phyloP scores from a whole-genome alignment of 108 stramenopile genomes.

The Conticribra weissflogii region DNA sequence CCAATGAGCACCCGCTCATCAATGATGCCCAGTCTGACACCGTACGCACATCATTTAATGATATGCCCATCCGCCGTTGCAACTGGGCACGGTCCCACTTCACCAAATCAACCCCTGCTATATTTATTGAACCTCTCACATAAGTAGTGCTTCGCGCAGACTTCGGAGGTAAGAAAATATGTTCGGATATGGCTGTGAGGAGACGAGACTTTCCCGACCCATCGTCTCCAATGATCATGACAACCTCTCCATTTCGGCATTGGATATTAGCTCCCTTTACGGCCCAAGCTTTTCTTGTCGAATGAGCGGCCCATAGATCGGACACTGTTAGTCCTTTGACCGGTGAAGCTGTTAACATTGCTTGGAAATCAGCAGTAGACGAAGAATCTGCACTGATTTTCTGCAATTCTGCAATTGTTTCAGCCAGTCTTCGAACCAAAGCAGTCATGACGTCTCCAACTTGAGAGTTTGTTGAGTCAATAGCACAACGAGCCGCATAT shows the following conservation, averaged over 20 bases:
- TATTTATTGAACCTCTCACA: slow-evolving; percentile 66
- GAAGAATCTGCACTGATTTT: slow-evolving; percentile 28
- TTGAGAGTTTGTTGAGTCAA: slow-evolving; percentile 30
- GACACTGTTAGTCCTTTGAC: slow-evolving; percentile 68
- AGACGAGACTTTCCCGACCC: slow-evolving; percentile 79
- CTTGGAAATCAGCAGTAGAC: slow-evolving; percentile 49
- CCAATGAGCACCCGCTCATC: slow-evolving; percentile 67
- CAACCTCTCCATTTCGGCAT: slow-evolving; percentile 76
- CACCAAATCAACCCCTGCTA: slow-evolving; percentile 71
- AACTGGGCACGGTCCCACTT: slow-evolving; percentile 80
- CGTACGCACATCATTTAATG: slow-evolving; percentile 77
- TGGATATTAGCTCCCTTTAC: slow-evolving; percentile 77
- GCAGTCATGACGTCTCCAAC: slow-evolving; percentile 28
- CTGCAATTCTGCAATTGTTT: slow-evolving; percentile 53
- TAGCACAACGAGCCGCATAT: slow-evolving; percentile 44
- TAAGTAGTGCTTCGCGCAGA: slow-evolving; percentile 63
- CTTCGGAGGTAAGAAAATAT: slow-evolving; percentile 66
- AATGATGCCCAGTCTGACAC: slow-evolving; percentile 68
- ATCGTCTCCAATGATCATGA: slow-evolving; percentile 76
- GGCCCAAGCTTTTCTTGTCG: slow-evolving; percentile 58
- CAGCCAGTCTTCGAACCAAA: slow-evolving; percentile 54
- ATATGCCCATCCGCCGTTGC: slow-evolving; percentile 68
- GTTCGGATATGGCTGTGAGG: slow-evolving; percentile 79
- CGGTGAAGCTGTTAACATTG: slow-evolving; percentile 68
- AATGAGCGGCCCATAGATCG: slow-evolving; percentile 81